Evolutionary conservation across 345 rosid species (phyloP), one percentile per base, ranked within the genome.

Genomic region (Eucalyptus brandiana): DNA sequence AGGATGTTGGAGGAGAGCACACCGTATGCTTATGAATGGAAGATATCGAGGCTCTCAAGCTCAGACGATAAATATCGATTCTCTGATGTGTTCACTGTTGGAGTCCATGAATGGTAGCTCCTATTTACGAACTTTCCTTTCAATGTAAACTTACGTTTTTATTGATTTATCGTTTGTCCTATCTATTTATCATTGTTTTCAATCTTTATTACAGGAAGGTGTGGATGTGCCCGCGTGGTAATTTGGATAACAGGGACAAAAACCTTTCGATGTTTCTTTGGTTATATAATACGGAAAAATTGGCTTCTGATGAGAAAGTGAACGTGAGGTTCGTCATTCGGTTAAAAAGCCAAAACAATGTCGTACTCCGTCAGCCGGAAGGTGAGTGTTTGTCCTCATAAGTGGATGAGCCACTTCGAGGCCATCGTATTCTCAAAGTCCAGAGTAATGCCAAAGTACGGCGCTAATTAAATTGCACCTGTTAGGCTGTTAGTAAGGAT

Each of bases 11-110:
- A 54, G 30, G 18, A 19, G 89, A 67, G 42, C 42, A 9, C 89
- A n/a, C 17, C 83, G 51, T 8, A 60, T 15, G 0, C 34, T 15
- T 13, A 67, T 47, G 26, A 65, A 67, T 67, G 89, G 86, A 14
- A 45, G 85, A 87, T 7, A 65, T 9, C 7, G 0, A 10, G 50
- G 11, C 50, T 67, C 24, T n/a, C 32, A 14, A 15, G 24, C 81
- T 6, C 13, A 6, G 37, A 23, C 5, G 72, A 2, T 18, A 0
- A 4, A 0, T 13, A 0, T 26, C 89, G 67, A 30, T 2, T 0
- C 47, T 87, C 50, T 49, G 37, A 32, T 24, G 2, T 0, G 6
- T 67, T 28, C 83, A 6, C 28, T 21, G 47, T 21, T 12, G 83
- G 28, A 37, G 83, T 11, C 47, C 0, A 37, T 21, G 0, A 76